Base-by-base conservation (phyloP, 2,329 filamentous ascomycete species). In the Fusarium sp. region DNA sequence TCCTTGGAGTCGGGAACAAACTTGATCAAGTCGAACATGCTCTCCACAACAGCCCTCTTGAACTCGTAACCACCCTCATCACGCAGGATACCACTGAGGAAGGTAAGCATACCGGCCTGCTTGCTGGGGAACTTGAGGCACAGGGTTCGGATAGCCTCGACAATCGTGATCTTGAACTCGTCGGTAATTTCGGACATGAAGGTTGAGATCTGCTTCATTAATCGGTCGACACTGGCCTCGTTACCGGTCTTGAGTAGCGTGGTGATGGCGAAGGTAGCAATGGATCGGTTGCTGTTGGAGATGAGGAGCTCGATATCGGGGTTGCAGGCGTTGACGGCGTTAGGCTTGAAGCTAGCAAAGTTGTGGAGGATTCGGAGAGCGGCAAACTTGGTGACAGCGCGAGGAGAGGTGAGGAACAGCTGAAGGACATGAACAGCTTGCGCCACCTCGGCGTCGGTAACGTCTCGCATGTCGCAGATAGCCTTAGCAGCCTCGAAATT, bases 141-240 rank as follows among this genome's bases (percentile, higher is more conserved):
- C 43, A 99, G 85, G 6, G 96, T 98, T 66, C 96, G 92, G 78
- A 99, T 98, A 44, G 96, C 96, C 81, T 99, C 96, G 45, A 99
- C 95, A 77, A 99, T 97, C n/a, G 96, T 99, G 74, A 99, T 97
- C 87, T 98, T 99, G 87, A 99, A 99, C 81, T 99, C 96, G 78
- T 99, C 96, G 9, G 95, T 98, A 73, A 98, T 98, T 82, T 98
- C 96, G 7, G 95, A 93, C 96, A 99, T 98, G 85, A 99, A 98
- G 42, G 92, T 92, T 25, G 94, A 94, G 69, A 99, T 98, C 81
- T 98, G 95, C 87, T 98, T 98, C 94, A 99, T 98, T 73, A 99
- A 84, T 57, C 96, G 91, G 80, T 99, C 96, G 46, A 99, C 96
- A 73, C 94, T 98, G 42, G 93, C 93, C 83, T 99, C 96, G 78